These are phyloP conservation scores for Podospora pseudopauciseta DNA, from an alignment of 495 filamentous ascomycete genomes.

Conservation along the genomic window DNA sequence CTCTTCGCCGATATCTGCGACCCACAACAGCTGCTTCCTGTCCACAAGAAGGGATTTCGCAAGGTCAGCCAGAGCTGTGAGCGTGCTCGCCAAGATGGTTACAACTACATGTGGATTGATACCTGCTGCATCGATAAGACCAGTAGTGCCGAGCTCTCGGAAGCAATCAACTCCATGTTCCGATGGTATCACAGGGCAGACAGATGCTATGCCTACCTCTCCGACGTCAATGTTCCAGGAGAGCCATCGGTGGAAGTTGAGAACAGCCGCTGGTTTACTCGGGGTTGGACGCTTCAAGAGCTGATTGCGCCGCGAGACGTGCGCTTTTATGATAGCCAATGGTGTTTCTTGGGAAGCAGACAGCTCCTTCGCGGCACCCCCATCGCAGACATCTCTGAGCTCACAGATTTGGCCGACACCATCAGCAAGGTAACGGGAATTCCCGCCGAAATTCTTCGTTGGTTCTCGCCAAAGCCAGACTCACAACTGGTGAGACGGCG, in stretches of 20 bases:
- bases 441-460: conserved; percentile 1
- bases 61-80: conserved; percentile 6
- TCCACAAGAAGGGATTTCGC: conserved; percentile 2
- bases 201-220: conserved; percentile 8
- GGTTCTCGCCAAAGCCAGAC: background rate
- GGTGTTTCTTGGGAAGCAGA: background rate
- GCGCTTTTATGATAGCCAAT: conserved; percentile 6
- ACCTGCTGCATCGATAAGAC: conserved; percentile 9
- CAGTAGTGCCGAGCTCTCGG: conserved; percentile 8
- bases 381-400: background rate
- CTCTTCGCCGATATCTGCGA: conserved; percentile 7
- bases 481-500: background rate
- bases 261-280: conserved; percentile 7
- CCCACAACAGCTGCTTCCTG: background rate
- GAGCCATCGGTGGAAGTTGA: background rate
- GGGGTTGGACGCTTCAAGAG: conserved; percentile 7
- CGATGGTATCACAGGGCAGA: conserved; percentile 7
- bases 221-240: background rate
- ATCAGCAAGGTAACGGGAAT: conserved; percentile 1
- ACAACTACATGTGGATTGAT: conserved; percentile 9
- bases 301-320: conserved; percentile 3
- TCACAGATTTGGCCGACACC: background rate
- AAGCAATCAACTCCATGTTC: conserved; percentile 13
- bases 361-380: background rate
- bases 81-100: background rate